These are phyloP conservation scores for Salvia sclarea DNA, from an alignment of 305 asterid genomes.

Conservation along the genomic window DNA sequence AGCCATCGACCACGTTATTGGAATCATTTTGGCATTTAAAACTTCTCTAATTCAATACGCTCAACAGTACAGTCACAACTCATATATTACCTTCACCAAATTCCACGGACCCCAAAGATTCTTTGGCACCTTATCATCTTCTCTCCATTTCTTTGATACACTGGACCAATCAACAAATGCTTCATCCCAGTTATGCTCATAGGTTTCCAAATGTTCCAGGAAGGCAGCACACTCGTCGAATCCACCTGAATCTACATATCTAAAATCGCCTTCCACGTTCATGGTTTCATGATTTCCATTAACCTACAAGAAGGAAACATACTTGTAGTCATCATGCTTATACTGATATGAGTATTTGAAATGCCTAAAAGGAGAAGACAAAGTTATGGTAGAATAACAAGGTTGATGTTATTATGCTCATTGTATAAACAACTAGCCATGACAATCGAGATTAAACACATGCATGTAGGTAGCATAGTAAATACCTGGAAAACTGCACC, in stretches of 20 bases:
- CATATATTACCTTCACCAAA: slow-evolving; percentile 75
- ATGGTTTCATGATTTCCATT: slow-evolving; percentile 97
- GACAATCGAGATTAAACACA: not conserved
- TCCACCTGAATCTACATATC: slow-evolving; percentile 80
- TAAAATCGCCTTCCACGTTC: slow-evolving; percentile 91
- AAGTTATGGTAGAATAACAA: slow-evolving; percentile 2
- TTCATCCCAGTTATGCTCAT: slow-evolving; percentile 77
- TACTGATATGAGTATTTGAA: slow-evolving; percentile 21
- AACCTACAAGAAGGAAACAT: slow-evolving; percentile 46
- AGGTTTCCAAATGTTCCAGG: slow-evolving; percentile 73
- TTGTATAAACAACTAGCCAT: slow-evolving; percentile 1
- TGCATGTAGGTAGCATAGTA: slow-evolving; percentile 6
- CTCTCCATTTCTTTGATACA: slow-evolving; percentile 61
- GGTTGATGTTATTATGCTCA: slow-evolving; percentile 12
- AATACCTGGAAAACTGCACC: slow-evolving; percentile 97
- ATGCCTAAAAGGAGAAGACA: not conserved
- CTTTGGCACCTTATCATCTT: slow-evolving; percentile 49
- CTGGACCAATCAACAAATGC: slow-evolving; percentile 78
- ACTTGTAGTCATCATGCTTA: slow-evolving; percentile 7
- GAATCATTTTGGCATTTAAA: slow-evolving; percentile 7
- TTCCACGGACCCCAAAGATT: slow-evolving; percentile 76
- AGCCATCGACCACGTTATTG: slow-evolving; percentile 7
- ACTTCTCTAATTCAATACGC: not conserved
- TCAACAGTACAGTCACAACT: slow-evolving; percentile 20
- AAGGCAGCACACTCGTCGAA: slow-evolving; percentile 80